Evolutionary conservation across 2,329 filamentous ascomycete genomes (phyloP).

Genomic region (Ploettnerulaceae sp.): DNA sequence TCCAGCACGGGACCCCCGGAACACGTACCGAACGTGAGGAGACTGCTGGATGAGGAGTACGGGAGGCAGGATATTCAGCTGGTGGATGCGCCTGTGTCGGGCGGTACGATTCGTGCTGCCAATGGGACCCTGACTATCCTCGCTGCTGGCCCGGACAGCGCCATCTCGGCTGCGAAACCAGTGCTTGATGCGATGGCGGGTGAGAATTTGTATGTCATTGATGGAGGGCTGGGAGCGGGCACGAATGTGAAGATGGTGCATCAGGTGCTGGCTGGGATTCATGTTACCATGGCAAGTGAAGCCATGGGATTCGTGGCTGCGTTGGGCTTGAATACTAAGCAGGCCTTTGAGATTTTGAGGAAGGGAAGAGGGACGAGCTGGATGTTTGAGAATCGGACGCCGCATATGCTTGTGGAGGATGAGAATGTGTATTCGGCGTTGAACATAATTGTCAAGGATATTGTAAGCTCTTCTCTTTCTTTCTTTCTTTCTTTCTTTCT

Average conservation of each 20-base stretch:
- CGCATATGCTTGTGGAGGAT: constrained; percentile 48
- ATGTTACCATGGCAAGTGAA: constrained; percentile 57
- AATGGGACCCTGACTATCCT: constrained; percentile 73
- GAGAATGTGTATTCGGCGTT: constrained; percentile 38
- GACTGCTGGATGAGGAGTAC: constrained; percentile 49
- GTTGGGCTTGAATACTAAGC: constrained; percentile 46
- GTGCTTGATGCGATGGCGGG: constrained; percentile 59
- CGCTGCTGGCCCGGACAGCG: constrained; percentile 55
- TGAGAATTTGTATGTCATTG: constrained; percentile 56
- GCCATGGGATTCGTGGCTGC: constrained; percentile 54
- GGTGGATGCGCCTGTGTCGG: constrained; percentile 69
- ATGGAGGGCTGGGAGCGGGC: constrained; percentile 54
- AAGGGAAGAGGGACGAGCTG: constrained; percentile 36
- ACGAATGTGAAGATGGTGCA: constrained; percentile 61
- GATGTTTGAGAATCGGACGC: constrained; percentile 54
- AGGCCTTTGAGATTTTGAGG: constrained; percentile 37
- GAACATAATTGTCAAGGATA: constrained; percentile 36
- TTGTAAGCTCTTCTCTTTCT: constrained; percentile 27
- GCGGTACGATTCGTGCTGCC: constrained; percentile 62
- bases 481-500: not conserved
- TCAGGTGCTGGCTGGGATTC: constrained; percentile 58
- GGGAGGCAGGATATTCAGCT: constrained; percentile 59
- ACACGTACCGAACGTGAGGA: constrained; percentile 57
- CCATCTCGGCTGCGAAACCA: constrained; percentile 51
- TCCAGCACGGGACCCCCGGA: constrained; percentile 67